Conservation (phyloP, 352 stramenopile species). For the Phytophthora litchii region DNA sequence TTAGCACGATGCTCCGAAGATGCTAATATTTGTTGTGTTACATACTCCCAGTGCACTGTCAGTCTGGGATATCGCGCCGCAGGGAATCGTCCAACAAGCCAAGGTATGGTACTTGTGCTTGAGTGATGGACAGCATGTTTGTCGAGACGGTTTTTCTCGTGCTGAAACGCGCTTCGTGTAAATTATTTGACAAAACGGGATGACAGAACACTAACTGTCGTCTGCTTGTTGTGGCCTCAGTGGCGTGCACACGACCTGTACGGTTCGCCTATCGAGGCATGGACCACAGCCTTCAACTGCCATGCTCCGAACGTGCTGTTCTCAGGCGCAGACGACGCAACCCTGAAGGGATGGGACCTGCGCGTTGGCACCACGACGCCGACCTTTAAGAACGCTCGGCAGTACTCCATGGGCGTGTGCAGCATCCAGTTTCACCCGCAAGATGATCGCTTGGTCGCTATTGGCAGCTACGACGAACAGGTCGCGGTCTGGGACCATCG, state of each 20-base stretch:
- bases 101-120: slow-evolving; percentile 44
- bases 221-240: slow-evolving; percentile 37
- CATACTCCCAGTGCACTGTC: slow-evolving; percentile 43
- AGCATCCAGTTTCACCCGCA: slow-evolving; percentile 86
- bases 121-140: not conserved
- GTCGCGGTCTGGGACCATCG: slow-evolving; percentile 81
- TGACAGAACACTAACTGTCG: slow-evolving; percentile 11
- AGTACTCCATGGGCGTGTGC: slow-evolving; percentile 86
- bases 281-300: slow-evolving; percentile 84
- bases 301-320: slow-evolving; percentile 80
- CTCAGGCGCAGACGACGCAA: slow-evolving; percentile 80
- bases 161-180: slow-evolving; percentile 1
- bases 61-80: slow-evolving; percentile 50
- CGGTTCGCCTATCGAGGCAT: slow-evolving; percentile 80
- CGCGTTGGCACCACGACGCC: slow-evolving; percentile 35
- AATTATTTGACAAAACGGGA: slow-evolving; percentile 17
- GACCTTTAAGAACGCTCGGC: slow-evolving; percentile 61
- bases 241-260: slow-evolving; percentile 80
- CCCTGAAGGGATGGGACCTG: slow-evolving; percentile 82
- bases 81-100: slow-evolving; percentile 40
- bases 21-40: slow-evolving; percentile 13
- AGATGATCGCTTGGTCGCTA: slow-evolving; percentile 62
- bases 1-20: slow-evolving; percentile 9
- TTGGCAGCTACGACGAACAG: slow-evolving; percentile 87
- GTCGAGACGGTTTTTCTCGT: slow-evolving; percentile 1